These are phyloP conservation scores for Podaxis pistillaris DNA, from an alignment of 768 basidiomycete species.

Conservation along the genomic window DNA sequence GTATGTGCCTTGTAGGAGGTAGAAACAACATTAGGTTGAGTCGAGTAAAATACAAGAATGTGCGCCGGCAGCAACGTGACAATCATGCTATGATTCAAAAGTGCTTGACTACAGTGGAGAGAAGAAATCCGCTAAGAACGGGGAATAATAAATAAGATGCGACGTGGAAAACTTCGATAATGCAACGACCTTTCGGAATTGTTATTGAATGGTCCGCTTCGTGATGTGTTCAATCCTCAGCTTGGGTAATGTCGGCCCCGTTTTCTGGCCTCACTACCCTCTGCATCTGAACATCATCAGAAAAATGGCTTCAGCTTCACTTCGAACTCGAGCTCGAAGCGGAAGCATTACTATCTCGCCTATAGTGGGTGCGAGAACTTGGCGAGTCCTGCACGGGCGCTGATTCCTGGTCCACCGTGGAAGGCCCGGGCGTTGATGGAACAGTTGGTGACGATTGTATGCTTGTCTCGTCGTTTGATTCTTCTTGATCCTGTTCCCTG, in stretches of 20 bases:
- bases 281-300: slow-evolving; percentile 30
- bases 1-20: not conserved
- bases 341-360: slow-evolving; percentile 39
- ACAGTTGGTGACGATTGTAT: slow-evolving; percentile 22
- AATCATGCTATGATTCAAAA: slow-evolving; percentile 8
- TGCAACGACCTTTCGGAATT: not conserved
- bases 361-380: slow-evolving; percentile 25
- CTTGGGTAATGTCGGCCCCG: slow-evolving; percentile 24
- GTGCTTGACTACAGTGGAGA: slow-evolving; percentile 1
- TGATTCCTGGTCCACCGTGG: not conserved
- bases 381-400: slow-evolving; percentile 11
- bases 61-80: slow-evolving; percentile 4
- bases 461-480: slow-evolving; percentile 45
- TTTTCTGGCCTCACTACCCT: slow-evolving; percentile 28
- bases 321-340: slow-evolving; percentile 40
- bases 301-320: slow-evolving; percentile 37
- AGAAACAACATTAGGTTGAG: not conserved
- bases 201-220: not conserved
- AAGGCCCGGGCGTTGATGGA: slow-evolving; percentile 7
- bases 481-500: slow-evolving; percentile 37
- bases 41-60: not conserved
- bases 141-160: slow-evolving; percentile 1
- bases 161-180: slow-evolving; percentile 5
- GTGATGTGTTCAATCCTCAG: not conserved
- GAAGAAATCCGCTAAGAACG: slow-evolving; percentile 1